Percentiles rank a stretch among this genome's conserved stretches.
Evolutionary conservation across 495 filamentous ascomycete genomes (phyloP).

Genomic region (Xylaria curta): DNA sequence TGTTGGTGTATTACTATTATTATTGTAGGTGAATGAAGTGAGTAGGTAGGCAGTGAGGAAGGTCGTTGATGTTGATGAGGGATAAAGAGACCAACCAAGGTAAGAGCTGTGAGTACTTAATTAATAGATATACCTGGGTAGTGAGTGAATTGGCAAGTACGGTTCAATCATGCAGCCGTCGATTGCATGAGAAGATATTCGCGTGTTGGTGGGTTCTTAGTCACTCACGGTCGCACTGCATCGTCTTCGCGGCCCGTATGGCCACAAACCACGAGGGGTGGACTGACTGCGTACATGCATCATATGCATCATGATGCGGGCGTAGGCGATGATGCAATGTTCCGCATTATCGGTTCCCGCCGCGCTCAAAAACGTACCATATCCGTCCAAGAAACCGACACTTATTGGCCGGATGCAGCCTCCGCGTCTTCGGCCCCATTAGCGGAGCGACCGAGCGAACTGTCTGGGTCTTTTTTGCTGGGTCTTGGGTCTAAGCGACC

Average conservation of each 20-base stretch:
- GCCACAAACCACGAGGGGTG: constrained; percentile 11
- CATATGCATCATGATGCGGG: constrained; percentile 35
- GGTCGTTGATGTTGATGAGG: neutral
- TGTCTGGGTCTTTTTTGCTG: neutral
- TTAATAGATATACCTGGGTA: constrained; percentile 1
- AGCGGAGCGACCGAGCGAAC: constrained; percentile 2
- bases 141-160: neutral
- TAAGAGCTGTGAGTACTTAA: neutral
- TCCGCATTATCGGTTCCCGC: constrained; percentile 3
- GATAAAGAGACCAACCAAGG: neutral
- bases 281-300: constrained; percentile 9
- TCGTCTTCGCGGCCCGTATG: neutral
- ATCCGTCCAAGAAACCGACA: neutral
- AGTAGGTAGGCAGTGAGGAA: neutral
- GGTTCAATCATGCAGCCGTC: neutral
- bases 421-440: constrained; percentile 14
- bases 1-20: neutral
- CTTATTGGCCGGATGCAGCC: neutral
- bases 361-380: constrained; percentile 12
- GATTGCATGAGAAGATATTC: constrained; percentile 11
- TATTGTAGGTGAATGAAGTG: neutral
- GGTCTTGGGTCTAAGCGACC: neutral
- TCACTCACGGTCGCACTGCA: neutral
- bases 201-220: constrained; percentile 16
- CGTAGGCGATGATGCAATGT: constrained; percentile 41